Evolutionary conservation across 192 early-diverging fungal species (phyloP), one percentile per base, ranked within the genome.

Genomic region (Backusella australiensis): DNA sequence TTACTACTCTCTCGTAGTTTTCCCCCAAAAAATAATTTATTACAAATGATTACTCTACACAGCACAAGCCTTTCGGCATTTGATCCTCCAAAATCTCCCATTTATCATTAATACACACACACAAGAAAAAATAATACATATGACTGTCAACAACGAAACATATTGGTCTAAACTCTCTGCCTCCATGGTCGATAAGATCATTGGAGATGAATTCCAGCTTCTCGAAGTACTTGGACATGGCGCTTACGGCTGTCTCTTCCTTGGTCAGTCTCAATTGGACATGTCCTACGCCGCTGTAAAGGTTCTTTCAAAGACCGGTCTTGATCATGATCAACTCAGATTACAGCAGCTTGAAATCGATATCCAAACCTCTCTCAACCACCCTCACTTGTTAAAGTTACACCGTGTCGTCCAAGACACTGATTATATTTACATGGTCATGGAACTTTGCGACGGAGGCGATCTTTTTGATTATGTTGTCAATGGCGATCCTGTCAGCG

Each of bases 401-500:
- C 90, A 93, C 78, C 91, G 93, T 75, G 94, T 97, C 78, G 91
- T 98, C 72, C 94, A 98, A 89, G 95, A 94, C 36, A 89, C 92
- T 69, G 83, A 91, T 71, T 93, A 94, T 75, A 89, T 99, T 17
- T 97, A 94, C 81, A 87, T 99, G 76, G 91, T 98, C 39, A 97
- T 99, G 96, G 97, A 99, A 81, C 90, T 94, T 79, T 95, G 94
- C 67, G 88, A 93, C 21, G 94, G 94, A 42, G 96, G 97, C 56
- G 97, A 99, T 77, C 88, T 99, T 53, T 99, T 95, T 85, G 96
- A 99, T 69, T 96, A 95, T 85, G 90, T 98, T 35, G 93, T 96
- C 4, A 83, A 87, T 26, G 66, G 87, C 26, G 66, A 79, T 32
- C 82, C 84, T 49, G 75, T 77, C 65, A 67, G 75, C 2, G 87